Evolutionary conservation across 345 rosid genomes (phyloP), one percentile per base, ranked within the genome.

Genomic region (Abelmoschus esculentus): DNA sequence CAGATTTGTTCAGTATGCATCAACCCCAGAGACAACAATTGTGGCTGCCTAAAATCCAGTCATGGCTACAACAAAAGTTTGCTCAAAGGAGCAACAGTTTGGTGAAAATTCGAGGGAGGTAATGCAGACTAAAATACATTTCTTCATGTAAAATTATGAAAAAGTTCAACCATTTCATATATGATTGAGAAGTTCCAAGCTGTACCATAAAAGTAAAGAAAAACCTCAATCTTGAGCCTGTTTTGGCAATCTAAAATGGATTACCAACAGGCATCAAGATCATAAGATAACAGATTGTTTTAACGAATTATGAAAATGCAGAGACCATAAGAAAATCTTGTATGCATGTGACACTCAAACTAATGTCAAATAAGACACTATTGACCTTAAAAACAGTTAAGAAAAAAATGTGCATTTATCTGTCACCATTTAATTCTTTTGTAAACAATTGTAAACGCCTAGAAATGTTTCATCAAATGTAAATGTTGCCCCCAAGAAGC

Each of bases 361-460:
- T 47, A 57, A 57, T 67, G 18, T 22, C 52, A 58, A 73, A 58
- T 17, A 57, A 53, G 66, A 11, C 49, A 29, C 61, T 29, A 19
- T 15, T 58, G 19, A 67, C 28, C 61, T 50, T 62, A 53, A 36
- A 55, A 32, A 44, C 13, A 56, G 11, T 29, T 28, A 29, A 65
- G 55, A 34, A 36, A 26, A 26, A 42, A 7, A 40, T 67, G 54
- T n/a, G 2, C 11, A 58, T 10, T 59, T 13, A 38, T 47, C 10
- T 46, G 14, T 54, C 17, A 49, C 13, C 22, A 10, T 46, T 46
- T 46, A 46, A n/a, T 46, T 19, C 59, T 74, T 74, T 52, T 9
- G 59, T 28, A 6, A 26, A 42, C 17, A 70, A 57, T 26, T 26
- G 19, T 36, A 32, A 54, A 42, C 36, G 44, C 54, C 11, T 9